These are phyloP conservation scores for Colletotrichum sp. DNA, from an alignment of 2,329 filamentous ascomycete genomes.

Conservation along the genomic window DNA sequence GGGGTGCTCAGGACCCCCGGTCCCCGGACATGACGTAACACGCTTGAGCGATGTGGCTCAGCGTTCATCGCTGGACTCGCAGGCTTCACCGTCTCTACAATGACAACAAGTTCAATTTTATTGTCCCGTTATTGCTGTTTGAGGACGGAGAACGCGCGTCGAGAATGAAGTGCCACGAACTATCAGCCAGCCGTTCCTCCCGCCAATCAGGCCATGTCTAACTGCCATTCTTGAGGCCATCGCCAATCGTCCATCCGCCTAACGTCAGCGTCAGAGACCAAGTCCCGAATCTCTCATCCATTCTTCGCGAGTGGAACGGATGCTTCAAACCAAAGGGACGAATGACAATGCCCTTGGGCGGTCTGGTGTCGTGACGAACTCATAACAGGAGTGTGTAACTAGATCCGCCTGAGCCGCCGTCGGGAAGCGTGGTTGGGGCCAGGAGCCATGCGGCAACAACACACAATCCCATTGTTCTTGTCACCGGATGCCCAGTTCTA, in stretches of 20 bases:
- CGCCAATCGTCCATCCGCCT: background rate
- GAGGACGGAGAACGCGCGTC: background rate
- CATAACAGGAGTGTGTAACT: background rate
- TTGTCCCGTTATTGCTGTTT: background rate
- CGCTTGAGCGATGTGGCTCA: background rate
- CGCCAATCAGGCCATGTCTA: background rate
- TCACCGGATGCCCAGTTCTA: background rate
- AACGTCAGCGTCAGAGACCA: background rate
- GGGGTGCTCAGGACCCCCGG: background rate
- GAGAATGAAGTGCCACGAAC: background rate
- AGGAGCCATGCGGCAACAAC: background rate
- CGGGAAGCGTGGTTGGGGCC: background rate
- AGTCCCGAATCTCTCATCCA: background rate
- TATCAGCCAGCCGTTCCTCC: background rate
- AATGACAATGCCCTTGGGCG: background rate
- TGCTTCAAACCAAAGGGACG: background rate
- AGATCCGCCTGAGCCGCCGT: background rate
- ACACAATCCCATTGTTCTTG: background rate
- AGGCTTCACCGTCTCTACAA: background rate
- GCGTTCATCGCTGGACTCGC: background rate
- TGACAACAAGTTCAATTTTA: background rate
- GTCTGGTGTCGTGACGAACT: background rate
- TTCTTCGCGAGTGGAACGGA: background rate
- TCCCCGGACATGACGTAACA: constrained; percentile 5
- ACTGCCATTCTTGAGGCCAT: background rate